Base-by-base conservation (phyloP, 1,284 basidiomycete genomes). In the Microbotryum scabiosae region DNA sequence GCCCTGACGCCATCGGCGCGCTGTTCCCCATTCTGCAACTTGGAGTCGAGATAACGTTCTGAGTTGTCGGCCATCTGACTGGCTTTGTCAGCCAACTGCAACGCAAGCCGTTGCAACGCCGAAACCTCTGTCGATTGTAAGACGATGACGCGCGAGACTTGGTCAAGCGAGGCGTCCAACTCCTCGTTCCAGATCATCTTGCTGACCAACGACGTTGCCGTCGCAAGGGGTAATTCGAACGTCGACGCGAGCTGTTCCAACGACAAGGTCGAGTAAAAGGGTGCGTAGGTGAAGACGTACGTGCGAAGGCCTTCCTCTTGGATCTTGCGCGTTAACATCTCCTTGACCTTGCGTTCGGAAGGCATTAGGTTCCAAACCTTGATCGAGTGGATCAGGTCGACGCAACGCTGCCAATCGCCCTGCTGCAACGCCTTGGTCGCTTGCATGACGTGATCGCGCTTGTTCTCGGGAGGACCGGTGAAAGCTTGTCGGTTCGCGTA, bases 141-240 rank as follows among this genome's bases (percentile, higher is more conserved):
- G 80, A 97, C 90, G 54, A 93, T 85, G 51, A 93, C 90, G 58
- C 85, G 83, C 56, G 85, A 84, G 21, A 88, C 85, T 74, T 89
- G 89, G 75, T 98, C 96, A 61, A 99, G 80, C 36, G 90, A 93
- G 1, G 94, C 96, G 0, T 88, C 82, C 18, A 98, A 80, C 75
- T 97, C 93, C 74, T 97, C 96, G 71, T 84, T 91, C 91, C 93
- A 97, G 73, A 98, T 97, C 96, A 99, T 97, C 78, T 92, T 90
- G 51, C 89, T 93, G 52, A 97, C 88, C 70, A 97, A 85, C 26
- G 92, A 93, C 6, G 87, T 91, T 9, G 97, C 90, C 16, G 84
- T 79, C 55, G 85, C 82, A 60, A 86, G 76, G 8, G 90, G 81
- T 18, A 98, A 80, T 32, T 85, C 85, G 78, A 98, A 97, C 4